Base-by-base conservation (phyloP, 345 rosid species). In the Corchorus capsularis region DNA sequence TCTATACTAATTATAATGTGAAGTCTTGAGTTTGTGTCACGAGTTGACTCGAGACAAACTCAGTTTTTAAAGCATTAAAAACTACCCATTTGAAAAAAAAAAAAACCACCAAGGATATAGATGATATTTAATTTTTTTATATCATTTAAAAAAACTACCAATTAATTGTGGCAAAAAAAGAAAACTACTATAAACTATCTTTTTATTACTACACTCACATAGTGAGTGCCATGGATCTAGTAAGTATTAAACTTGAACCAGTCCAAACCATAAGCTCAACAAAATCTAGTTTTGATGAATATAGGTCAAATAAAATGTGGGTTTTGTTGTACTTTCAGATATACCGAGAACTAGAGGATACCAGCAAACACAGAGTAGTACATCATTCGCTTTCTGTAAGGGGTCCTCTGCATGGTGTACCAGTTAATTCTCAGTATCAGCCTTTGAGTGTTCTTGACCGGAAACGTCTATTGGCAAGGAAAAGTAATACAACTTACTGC, bases 401-500 rank as follows among this genome's bases (percentile, higher is more conserved):
- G 32, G 94, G 94, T 69, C 89, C 94, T 73, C 84, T 94, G 82
- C 93, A 91, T 78, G 86, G 90, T 76, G 80, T 86, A 61, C 85
- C 86, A 73, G 89, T 91, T 63, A 89, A 83, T 79, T 85, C 85
- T 39, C 89, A 86, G 35, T 90, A 96, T 81, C 94, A 85, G 82
- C 88, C 97, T 74, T 77, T 96, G 79, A 91, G 84, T 82, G 82
- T 82, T 83, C 87, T 96, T 63, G 97, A 92, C 80, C 85, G 87
- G 72, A 88, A 92, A 85, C 98, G 99, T 61, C 85, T 96, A 69
- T 32, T 83, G 7, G 98, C 99, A 69, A 92, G 99, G 88, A 88
- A 78, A 77, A 92, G 84, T 79, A 89, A 77, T 84, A 92, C 99
- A 60, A 96, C 99, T 52, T 94, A 96, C 76, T 96, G 99, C 91